phyloP scores from a whole-genome alignment of 192 early-diverging fungal genomes.

The Mortierella hygrophila region DNA sequence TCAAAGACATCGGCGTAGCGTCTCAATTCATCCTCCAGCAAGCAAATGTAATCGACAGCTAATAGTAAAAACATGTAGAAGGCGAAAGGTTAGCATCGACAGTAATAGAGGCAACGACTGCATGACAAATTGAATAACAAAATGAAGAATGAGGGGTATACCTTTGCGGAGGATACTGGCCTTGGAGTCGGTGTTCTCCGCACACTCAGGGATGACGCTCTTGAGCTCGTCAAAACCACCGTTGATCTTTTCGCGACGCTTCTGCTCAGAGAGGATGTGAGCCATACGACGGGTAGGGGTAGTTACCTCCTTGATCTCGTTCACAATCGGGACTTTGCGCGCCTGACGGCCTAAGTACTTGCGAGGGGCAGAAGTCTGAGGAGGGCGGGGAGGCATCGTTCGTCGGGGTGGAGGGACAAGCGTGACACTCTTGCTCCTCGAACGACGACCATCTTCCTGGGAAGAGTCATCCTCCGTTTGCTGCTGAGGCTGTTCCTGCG shows the following conservation, averaged over 20 bases:
- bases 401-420: conserved; percentile 28
- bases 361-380: conserved; percentile 31
- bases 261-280: conserved; percentile 60
- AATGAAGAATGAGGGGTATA: not conserved
- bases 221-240: conserved; percentile 57
- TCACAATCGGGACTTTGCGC: conserved; percentile 15
- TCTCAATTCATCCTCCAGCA: conserved; percentile 9
- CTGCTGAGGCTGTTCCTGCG: conserved; percentile 4
- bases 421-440: conserved; percentile 11
- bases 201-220: conserved; percentile 49
- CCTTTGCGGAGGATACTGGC: conserved; percentile 33
- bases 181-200: conserved; percentile 35
- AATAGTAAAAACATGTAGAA: not conserved
- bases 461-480: not conserved
- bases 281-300: conserved; percentile 55
- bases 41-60: conserved; percentile 12
- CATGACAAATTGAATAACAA: not conserved
- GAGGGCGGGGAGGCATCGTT: conserved; percentile 19
- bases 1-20: conserved; percentile 9
- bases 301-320: conserved; percentile 27
- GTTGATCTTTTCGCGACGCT: conserved; percentile 61
- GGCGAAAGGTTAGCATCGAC: not conserved
- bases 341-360: conserved; percentile 36
- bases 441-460: conserved; percentile 1
- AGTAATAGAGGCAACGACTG: not conserved